A percentile compares a stretch with the other conserved stretches of the same genome.
Evolutionary conservation across 441 rosid genomes (phyloP).

Genomic region (Populus tomentosa): DNA sequence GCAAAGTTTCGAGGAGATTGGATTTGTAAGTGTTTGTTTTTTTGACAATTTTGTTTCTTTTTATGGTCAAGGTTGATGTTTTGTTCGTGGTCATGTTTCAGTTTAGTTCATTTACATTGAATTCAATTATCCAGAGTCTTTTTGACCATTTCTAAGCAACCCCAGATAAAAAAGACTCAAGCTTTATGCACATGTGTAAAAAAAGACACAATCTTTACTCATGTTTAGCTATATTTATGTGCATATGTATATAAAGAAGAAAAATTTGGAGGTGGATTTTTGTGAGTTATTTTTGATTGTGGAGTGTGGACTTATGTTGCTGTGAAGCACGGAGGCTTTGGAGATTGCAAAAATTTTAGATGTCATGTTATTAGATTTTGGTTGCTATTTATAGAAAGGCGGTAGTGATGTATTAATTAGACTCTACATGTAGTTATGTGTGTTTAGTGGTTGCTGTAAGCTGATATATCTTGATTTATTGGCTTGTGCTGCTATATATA

Average conservation of each 20-base stretch:
- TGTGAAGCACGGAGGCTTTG: constrained; percentile 34
- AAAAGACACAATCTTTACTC: not conserved
- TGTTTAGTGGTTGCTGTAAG: constrained; percentile 10
- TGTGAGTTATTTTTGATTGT: constrained; percentile 25
- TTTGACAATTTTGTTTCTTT: not conserved
- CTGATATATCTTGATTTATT: not conserved
- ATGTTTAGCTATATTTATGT: not conserved
- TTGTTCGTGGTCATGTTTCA: not conserved
- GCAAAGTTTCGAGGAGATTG: constrained; percentile 22
- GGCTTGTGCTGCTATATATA: not conserved
- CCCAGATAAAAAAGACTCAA: not conserved
- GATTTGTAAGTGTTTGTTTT: constrained; percentile 6
- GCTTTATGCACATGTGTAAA: not conserved
- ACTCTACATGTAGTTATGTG: not conserved
- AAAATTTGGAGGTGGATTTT: constrained; percentile 30
- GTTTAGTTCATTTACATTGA: not conserved
- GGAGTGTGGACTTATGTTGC: constrained; percentile 32
- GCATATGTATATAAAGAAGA: constrained; percentile 11
- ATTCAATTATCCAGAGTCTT: not conserved
- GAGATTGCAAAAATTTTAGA: constrained; percentile 16
- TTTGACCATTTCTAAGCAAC: not conserved
- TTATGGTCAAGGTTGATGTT: constrained; percentile 11
- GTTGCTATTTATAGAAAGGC: constrained; percentile 22
- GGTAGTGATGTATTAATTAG: not conserved
- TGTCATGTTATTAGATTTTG: constrained; percentile 11